A percentile compares a stretch with the other conserved stretches of the same genome.
Conservation (phyloP, 129 eudicot genomes). For the Arctium lappa region DNA sequence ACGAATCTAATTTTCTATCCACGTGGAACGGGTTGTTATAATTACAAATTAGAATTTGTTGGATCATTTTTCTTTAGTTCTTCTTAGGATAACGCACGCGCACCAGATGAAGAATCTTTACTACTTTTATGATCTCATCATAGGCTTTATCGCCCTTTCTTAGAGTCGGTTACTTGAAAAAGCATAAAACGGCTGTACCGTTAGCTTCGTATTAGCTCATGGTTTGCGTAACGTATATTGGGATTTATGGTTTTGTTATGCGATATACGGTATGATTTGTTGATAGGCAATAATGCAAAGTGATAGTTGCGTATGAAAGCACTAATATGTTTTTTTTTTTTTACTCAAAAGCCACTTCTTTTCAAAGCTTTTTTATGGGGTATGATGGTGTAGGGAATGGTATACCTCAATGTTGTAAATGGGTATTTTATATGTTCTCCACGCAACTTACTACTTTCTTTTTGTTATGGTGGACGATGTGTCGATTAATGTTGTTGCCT, state of each 20-base stretch:
- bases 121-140: constrained; percentile 24
- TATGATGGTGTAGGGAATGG: constrained; percentile 19
- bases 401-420: constrained; percentile 16
- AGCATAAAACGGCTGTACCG: background rate
- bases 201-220: background rate
- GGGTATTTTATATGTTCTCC: constrained; percentile 21
- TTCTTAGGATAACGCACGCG: background rate
- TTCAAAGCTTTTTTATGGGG: constrained; percentile 17
- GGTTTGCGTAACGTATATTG: constrained; percentile 1
- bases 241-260: constrained; percentile 7
- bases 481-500: constrained; percentile 21
- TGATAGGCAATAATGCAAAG: constrained; percentile 33
- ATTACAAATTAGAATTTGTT: background rate
- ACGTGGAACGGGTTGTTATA: background rate
- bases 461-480: constrained; percentile 22
- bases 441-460: constrained; percentile 16
- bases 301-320: constrained; percentile 31
- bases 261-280: constrained; percentile 19
- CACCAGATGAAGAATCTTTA: constrained; percentile 12
- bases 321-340: constrained; percentile 26
- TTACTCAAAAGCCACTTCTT: constrained; percentile 25
- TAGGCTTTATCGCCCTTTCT: constrained; percentile 1
- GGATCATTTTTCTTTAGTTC: background rate
- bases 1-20: background rate
- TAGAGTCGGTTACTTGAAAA: constrained; percentile 8